Base-by-base conservation (phyloP, 352 stramenopile species). In the Globisporangium iwayamae region DNA sequence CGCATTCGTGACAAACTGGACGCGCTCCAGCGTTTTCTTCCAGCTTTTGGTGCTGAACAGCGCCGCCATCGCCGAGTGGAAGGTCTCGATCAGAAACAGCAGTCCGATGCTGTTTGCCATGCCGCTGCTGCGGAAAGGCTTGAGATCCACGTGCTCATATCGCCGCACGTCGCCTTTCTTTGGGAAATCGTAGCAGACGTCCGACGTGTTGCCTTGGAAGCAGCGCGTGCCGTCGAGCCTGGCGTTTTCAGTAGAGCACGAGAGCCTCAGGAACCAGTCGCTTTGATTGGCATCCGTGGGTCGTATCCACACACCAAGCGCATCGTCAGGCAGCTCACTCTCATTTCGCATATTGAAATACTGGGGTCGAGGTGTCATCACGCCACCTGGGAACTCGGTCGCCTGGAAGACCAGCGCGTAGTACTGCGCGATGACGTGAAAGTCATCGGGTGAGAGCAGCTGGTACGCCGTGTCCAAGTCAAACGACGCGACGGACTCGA, bases 381-480 rank as follows among this genome's bases (percentile, higher is more conserved):
- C 39, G 0, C 61, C 54, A 11, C 61, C 73, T 1, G 73, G 73
- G 38, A 80, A 78, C 58, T 78, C 73, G 39, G 60, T 68, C 18
- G 70, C 68, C 52, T 80, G 73, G n/a, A 74, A 58, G n/a, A 78
- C 22, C 8, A 78, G 36, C 16, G 70, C 52, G 43, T 80, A 80
- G 56, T 80, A 78, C 32, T 57, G 39, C 4, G 68, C 22, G 3
- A 78, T 53, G 20, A 54, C 61, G 25, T 74, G 65, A 53, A 72
- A 73, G 18, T 78, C 65, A 3, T 73, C 51, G 14, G 73, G 70
- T 2, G 34, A 46, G 45, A 80, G 60, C 10, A 80, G 28, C 38
- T 73, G 56, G 60, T 71, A 63, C 32, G 65, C 64, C 11, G 53
- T 63, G 53, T 78, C 73, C 32, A 80, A 63, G 34, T 71, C 68